Evolutionary conservation across 192 early-diverging fungal species (phyloP).

Genomic region (Mortierella antarctica): DNA sequence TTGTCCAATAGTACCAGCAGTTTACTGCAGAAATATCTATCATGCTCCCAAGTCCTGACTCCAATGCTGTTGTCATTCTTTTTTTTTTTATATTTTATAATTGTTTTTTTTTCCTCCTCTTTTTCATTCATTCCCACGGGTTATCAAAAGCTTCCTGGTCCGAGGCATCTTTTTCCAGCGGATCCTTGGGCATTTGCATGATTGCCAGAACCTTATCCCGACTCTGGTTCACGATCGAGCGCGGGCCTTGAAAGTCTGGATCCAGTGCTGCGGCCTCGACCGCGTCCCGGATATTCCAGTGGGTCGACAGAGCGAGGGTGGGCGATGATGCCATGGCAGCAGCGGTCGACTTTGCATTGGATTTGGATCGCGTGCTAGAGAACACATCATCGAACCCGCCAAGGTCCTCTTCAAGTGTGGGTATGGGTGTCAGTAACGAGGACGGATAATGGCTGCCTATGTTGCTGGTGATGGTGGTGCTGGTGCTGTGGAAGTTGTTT

Average conservation of each 20-base stretch:
- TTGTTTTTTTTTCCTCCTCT: neutral
- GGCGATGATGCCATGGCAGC: neutral
- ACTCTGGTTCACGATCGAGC: conserved; percentile 7
- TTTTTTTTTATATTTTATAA: neutral
- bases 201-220: conserved; percentile 51
- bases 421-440: no score
- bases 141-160: conserved; percentile 63
- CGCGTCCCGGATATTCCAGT: conserved; percentile 43
- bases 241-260: conserved; percentile 33
- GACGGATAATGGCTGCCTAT: neutral
- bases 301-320: neutral
- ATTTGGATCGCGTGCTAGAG: no score
- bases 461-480: neutral
- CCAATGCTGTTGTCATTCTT: neutral
- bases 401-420: no score
- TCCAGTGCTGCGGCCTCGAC: conserved; percentile 39
- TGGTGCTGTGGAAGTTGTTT: neutral
- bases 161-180: conserved; percentile 68
- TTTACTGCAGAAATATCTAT: no score
- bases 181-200: conserved; percentile 77
- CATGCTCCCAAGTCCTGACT: no score
- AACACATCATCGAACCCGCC: no score
- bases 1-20: neutral
- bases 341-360: neutral
- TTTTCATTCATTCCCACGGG: conserved; percentile 32